These are phyloP conservation scores for Phytophthora vignae DNA, from an alignment of 352 stramenopile species.

Conservation along the genomic window DNA sequence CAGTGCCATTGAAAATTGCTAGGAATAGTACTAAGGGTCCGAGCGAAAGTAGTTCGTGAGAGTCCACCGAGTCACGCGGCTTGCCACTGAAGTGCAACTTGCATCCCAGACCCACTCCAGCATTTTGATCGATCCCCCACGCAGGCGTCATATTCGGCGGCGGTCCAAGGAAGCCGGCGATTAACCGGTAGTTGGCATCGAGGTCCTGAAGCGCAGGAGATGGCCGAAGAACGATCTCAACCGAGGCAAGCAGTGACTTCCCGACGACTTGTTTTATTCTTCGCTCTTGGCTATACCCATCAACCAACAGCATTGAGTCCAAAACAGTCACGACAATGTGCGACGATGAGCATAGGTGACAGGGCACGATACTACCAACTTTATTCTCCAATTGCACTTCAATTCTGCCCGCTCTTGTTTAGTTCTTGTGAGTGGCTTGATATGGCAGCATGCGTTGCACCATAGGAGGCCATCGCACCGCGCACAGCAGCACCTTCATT, in stretches of 20 bases:
- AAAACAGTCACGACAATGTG: not conserved
- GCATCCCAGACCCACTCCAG: not conserved
- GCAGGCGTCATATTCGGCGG: not conserved
- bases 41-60: not conserved
- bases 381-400: not conserved
- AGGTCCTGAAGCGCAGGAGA: not conserved
- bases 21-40: not conserved
- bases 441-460: not conserved
- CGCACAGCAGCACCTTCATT: constrained; percentile 4
- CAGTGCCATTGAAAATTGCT: not conserved
- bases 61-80: not conserved
- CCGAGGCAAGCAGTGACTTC: not conserved
- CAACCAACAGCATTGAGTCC: too few species aligned
- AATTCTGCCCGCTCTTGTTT: not conserved
- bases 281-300: not conserved
- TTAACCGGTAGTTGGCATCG: not conserved
- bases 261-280: not conserved
- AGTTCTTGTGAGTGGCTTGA: not conserved
- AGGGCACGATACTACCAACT: too few species aligned
- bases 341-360: not conserved
- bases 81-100: not conserved
- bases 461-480: not conserved
- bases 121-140: not conserved
- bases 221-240: not conserved
- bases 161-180: not conserved